These are phyloP conservation scores for Carex myosuroides DNA, from an alignment of 176 grass and related monocot species.

Conservation along the genomic window DNA sequence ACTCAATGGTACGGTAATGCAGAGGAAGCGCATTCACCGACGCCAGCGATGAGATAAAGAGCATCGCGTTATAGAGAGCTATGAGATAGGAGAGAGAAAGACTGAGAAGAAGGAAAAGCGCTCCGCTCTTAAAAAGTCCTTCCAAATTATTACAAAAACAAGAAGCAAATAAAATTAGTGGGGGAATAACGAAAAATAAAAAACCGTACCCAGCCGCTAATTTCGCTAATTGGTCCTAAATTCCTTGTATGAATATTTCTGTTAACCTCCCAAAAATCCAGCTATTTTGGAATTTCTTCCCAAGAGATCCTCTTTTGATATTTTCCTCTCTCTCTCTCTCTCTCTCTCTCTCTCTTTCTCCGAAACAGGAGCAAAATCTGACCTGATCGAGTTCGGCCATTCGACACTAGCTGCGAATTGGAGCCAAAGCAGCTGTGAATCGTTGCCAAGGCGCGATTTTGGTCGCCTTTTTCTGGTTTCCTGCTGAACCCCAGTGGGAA, in stretches of 20 bases:
- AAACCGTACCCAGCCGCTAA: neutral
- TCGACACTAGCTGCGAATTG: neutral
- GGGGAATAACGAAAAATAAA: neutral
- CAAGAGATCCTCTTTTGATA: neutral
- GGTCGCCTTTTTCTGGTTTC: conserved; percentile 1
- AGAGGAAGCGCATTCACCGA: neutral
- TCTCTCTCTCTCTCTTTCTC: neutral
- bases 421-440: neutral
- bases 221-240: conserved; percentile 3
- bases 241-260: conserved; percentile 25
- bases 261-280: conserved; percentile 17
- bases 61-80: neutral
- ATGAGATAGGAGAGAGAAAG: neutral
- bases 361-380: neutral
- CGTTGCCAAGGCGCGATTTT: conserved; percentile 1
- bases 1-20: too few relatives aligned
- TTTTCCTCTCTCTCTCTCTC: neutral
- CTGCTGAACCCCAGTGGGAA: neutral
- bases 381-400: neutral
- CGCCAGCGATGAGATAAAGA: conserved; percentile 1
- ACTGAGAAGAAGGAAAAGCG: neutral
- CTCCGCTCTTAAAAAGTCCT: neutral
- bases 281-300: neutral
- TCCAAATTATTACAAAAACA: neutral
- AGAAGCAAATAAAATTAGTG: neutral